A percentile compares a stretch with the other conserved stretches of the same genome.
These are phyloP conservation scores for Malus domestica DNA, from an alignment of 306 rosid genomes.

Conservation along the genomic window ASM211411v1 NC_041790.1:1578501-1579000, in stretches of 20 bases:
- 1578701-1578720: not conserved
- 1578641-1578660: not conserved
- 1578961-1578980: not conserved
- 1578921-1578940: not conserved
- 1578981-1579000: not conserved
- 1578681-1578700: not conserved
- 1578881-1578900: not conserved
- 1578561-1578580: not conserved
- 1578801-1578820: constrained; percentile 1
- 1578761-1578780: constrained; percentile 13
- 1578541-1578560: not conserved
- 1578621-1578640: not conserved
- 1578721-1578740: not conserved
- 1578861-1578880: constrained; percentile 1
- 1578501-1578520: not conserved
- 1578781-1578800: not conserved
- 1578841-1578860: not conserved
- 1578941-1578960: not conserved
- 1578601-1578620: not conserved
- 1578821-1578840: constrained; percentile 6
- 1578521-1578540: not conserved
- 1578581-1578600: not conserved
- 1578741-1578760: not conserved
- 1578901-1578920: not conserved
- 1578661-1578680: no score